Percentiles rank a stretch among this genome's conserved stretches.
These are phyloP conservation scores for Haplographium delicatum DNA, from an alignment of 495 filamentous ascomycete species.

Conservation along the genomic window DNA sequence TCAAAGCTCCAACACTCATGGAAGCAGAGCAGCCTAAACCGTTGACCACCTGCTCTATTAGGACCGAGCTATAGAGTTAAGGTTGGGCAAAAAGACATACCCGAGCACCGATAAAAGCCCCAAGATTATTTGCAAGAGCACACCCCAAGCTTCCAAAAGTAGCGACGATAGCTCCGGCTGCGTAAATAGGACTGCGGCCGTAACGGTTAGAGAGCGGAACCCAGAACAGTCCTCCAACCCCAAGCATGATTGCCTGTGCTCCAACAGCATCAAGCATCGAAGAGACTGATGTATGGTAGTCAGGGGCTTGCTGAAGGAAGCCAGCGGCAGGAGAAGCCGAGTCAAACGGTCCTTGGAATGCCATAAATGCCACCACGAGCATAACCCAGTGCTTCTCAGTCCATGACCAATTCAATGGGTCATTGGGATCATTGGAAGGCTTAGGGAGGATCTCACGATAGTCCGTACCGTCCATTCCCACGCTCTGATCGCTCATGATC, in stretches of 20 bases:
- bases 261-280: too few relatives aligned
- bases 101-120: conserved; percentile 52
- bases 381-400: conserved; percentile 41
- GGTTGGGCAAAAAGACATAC: conserved; percentile 63
- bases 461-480: too few relatives aligned
- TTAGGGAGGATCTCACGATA: too few relatives aligned
- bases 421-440: conserved; percentile 48
- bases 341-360: conserved; percentile 44
- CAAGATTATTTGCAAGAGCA: conserved; percentile 45
- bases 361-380: neutral
- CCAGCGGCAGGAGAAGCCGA: conserved; percentile 2
- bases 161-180: conserved; percentile 47
- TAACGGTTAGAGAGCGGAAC: conserved; percentile 53
- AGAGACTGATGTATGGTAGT: neutral
- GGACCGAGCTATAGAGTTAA: too few relatives aligned
- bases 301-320: too few relatives aligned
- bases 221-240: conserved; percentile 45
- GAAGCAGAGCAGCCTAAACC: conserved; percentile 1
- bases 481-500: too few relatives aligned
- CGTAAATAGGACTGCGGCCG: conserved; percentile 57
- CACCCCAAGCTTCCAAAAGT: conserved; percentile 49
- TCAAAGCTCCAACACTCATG: conserved; percentile 22
- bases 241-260: conserved; percentile 38
- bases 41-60: conserved; percentile 47
- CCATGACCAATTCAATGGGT: conserved; percentile 56